phyloP scores from a whole-genome alignment of 108 stramenopile genomes.

The Fistulifera pelliculosa region DNA sequence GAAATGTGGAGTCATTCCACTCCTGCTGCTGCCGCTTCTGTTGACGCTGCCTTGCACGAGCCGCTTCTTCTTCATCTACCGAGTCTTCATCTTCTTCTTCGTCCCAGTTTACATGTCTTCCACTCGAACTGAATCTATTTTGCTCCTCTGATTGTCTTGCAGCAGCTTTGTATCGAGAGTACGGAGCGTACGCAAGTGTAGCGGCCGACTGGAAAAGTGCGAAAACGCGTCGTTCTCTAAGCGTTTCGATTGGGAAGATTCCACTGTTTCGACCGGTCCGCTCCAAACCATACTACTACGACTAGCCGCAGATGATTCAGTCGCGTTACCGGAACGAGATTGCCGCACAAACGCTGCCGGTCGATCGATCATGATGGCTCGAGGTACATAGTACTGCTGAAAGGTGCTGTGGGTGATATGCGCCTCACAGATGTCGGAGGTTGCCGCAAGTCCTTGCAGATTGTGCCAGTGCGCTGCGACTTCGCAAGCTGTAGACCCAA shows the following conservation, averaged over 20 bases:
- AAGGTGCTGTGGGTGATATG: constrained; percentile 34
- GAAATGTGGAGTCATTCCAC: constrained; percentile 1
- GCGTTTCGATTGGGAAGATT: too few species aligned
- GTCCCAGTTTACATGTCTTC: constrained; percentile 53
- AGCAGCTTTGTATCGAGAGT: constrained; percentile 23
- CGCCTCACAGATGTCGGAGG: constrained; percentile 42
- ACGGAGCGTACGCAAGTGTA: constrained; percentile 23
- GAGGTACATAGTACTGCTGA: constrained; percentile 37
- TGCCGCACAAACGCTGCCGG: not conserved
- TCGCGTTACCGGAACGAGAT: not conserved
- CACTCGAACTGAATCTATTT: not conserved
- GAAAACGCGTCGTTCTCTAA: not conserved
- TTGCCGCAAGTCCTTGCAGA: constrained; percentile 61
- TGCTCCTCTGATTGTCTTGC: not conserved
- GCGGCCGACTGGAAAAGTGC: constrained; percentile 18
- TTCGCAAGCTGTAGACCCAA: constrained; percentile 52
- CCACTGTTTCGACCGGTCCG: not conserved
- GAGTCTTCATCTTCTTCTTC: constrained; percentile 48
- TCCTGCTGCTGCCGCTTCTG: constrained; percentile 10
- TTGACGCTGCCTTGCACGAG: constrained; percentile 7
- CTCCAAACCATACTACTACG: not conserved
- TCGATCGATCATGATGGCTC: constrained; percentile 56
- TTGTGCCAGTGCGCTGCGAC: constrained; percentile 65
- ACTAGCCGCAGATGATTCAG: not conserved
- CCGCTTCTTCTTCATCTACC: constrained; percentile 30